These are phyloP conservation scores for Melastoma candidum DNA, from an alignment of 441 rosid species.

Conservation along the genomic window DNA sequence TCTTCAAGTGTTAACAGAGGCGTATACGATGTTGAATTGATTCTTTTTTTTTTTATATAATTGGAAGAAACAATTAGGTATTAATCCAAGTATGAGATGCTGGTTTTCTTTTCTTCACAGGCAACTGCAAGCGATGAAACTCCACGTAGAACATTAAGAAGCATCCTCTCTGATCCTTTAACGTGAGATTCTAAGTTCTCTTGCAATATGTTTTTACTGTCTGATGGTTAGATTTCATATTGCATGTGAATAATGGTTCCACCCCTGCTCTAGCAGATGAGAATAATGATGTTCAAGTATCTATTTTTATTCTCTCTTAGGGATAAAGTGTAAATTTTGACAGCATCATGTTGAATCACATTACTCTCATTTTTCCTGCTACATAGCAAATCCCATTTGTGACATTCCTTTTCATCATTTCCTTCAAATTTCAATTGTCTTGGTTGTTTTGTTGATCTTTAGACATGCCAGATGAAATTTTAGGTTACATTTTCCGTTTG, in stretches of 20 bases:
- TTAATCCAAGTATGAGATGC: background rate
- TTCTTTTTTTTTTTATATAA: background rate
- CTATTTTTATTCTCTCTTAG: too few species aligned
- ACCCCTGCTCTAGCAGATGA: background rate
- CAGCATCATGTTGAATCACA: too few species aligned
- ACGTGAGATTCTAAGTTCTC: conserved; percentile 54
- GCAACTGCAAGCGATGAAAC: conserved; percentile 38
- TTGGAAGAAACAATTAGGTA: conserved; percentile 1
- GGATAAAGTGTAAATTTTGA: too few species aligned
- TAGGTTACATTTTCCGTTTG: background rate
- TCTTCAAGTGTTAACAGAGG: too few species aligned
- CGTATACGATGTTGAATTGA: background rate
- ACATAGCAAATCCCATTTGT: background rate
- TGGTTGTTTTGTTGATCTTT: conserved; percentile 2
- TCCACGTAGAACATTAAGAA: conserved; percentile 87
- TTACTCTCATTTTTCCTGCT: too few species aligned
- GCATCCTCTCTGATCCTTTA: conserved; percentile 84
- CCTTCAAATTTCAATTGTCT: background rate
- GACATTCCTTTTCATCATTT: conserved; percentile 4
- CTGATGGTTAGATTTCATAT: conserved; percentile 1
- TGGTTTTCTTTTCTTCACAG: conserved; percentile 37
- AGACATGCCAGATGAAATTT: background rate
- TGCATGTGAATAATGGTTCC: background rate
- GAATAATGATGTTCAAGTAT: too few species aligned
- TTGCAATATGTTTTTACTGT: conserved; percentile 10